Percentiles rank a stretch among this genome's conserved stretches.
Evolutionary conservation across 495 filamentous ascomycete species (phyloP).

Genomic region (Usnea hakonensis): DNA sequence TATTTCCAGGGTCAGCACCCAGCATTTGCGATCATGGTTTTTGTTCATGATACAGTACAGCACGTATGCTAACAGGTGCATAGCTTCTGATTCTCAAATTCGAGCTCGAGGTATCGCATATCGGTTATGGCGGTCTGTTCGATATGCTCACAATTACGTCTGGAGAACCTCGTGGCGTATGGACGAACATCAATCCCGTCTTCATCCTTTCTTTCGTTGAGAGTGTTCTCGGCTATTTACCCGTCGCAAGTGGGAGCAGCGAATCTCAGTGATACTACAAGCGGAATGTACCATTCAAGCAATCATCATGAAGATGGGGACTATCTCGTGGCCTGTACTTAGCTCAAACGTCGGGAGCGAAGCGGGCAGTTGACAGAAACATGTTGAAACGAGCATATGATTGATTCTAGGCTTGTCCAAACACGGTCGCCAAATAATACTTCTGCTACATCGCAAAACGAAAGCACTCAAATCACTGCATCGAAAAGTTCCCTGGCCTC

Average conservation of each 20-base stretch:
- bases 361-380: neutral
- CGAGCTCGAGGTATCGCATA: neutral
- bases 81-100: neutral
- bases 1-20: too few relatives aligned
- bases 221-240: neutral
- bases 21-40: too few relatives aligned
- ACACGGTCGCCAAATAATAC: too few relatives aligned
- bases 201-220: neutral
- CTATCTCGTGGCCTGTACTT: neutral
- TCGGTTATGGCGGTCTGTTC: neutral
- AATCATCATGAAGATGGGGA: neutral
- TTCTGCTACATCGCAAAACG: too few relatives aligned
- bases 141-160: neutral
- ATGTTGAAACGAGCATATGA: too few relatives aligned
- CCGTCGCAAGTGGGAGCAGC: neutral
- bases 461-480: too few relatives aligned
- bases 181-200: neutral
- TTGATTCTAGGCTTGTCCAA: too few relatives aligned
- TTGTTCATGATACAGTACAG: too few relatives aligned
- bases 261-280: neutral
- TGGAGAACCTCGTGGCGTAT: neutral
- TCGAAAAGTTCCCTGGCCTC: too few relatives aligned
- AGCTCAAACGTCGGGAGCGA: neutral
- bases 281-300: neutral
- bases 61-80: neutral